phyloP scores from a whole-genome alignment of 805 yeast species.

The Saturnispora saitoi region DNA sequence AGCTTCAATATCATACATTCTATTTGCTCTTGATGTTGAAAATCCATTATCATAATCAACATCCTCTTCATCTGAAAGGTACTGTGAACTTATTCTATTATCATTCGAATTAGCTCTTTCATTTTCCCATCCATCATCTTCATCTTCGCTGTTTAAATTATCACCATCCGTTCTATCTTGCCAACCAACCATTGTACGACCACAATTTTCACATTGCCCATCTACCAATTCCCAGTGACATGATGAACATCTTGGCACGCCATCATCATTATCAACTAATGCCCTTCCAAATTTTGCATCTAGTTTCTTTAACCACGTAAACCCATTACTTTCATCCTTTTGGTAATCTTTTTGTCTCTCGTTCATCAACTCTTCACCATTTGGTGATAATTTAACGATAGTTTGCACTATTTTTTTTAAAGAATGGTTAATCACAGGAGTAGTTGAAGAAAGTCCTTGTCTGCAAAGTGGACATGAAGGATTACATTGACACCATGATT shows the following conservation, averaged over 20 bases:
- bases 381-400: slow-evolving; percentile 30
- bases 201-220: slow-evolving; percentile 59
- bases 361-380: slow-evolving; percentile 19
- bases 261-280: slow-evolving; percentile 54
- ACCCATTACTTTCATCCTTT: slow-evolving; percentile 27
- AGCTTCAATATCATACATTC: neutral
- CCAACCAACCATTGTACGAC: slow-evolving; percentile 35
- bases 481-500: slow-evolving; percentile 50
- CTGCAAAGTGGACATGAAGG: slow-evolving; percentile 68
- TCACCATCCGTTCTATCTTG: slow-evolving; percentile 12
- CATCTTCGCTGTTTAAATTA: slow-evolving; percentile 10
- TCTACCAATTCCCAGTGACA: slow-evolving; percentile 80
- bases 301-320: slow-evolving; percentile 38
- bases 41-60: slow-evolving; percentile 11
- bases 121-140: slow-evolving; percentile 6
- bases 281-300: slow-evolving; percentile 44
- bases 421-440: slow-evolving; percentile 47
- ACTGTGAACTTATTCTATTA: too few species aligned
- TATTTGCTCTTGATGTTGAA: neutral
- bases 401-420: slow-evolving; percentile 39
- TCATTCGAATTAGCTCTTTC: neutral
- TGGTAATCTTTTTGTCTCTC: slow-evolving; percentile 31
- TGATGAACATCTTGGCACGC: slow-evolving; percentile 63
- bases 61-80: slow-evolving; percentile 5
- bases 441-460: slow-evolving; percentile 30